Percentiles rank a stretch among this genome's conserved stretches.
These are phyloP conservation scores for Bonia amplexicaulis DNA, from an alignment of 176 grass and related monocot species.

Conservation along the genomic window DNA sequence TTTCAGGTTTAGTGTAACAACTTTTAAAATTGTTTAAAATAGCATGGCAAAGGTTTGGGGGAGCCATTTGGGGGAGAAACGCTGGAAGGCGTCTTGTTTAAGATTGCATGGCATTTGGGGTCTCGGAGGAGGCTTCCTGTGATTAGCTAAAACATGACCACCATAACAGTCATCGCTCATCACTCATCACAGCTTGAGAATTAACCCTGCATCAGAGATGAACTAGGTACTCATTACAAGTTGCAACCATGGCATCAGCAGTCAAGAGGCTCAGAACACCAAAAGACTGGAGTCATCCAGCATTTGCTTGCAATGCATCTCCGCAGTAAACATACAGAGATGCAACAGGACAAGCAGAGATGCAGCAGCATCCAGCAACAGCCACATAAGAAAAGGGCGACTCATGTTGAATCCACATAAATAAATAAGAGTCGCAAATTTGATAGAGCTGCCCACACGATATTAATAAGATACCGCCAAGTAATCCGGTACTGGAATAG, in stretches of 20 bases:
- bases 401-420: background rate
- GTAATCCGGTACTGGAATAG: background rate
- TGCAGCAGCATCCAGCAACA: background rate
- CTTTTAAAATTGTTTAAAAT: no score
- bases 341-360: background rate
- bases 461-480: background rate
- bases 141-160: no score
- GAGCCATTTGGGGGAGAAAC: no score
- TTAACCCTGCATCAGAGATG: background rate
- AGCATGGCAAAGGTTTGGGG: no score
- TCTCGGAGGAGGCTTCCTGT: no score
- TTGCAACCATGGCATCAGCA: background rate
- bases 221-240: background rate
- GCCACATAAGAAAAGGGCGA: background rate
- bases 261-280: background rate
- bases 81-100: no score
- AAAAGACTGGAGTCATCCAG: background rate
- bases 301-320: background rate
- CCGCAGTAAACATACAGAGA: background rate
- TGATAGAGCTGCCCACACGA: background rate
- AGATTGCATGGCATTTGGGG: no score
- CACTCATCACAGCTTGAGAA: no score
- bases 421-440: background rate
- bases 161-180: no score
- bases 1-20: no score